Evolutionary conservation across 306 rosid species (phyloP), one percentile per base, ranked within the genome.

Genomic region (Quercus agrifolia): DNA sequence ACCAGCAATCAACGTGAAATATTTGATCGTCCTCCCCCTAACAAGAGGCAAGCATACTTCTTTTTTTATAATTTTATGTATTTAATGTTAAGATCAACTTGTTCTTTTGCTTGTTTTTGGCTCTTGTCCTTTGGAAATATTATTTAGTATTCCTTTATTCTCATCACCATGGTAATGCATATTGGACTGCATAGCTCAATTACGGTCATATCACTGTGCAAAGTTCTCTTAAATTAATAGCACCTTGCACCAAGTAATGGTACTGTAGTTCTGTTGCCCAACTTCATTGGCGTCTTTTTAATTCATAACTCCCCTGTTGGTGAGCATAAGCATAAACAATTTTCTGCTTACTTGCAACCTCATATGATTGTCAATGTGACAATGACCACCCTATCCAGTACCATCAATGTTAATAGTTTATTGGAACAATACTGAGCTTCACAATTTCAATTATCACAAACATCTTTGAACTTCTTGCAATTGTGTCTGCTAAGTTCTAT

Each of bases 1-100:
- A 92, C 97, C 19, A 62, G 86, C 77, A 91, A 91, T 86, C 99
- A 94, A 79, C 89, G 91, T 25, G 99, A 94, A 78, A 94, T 94
- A 90, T 94, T 94, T 87, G 97, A 91, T 71, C 89, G 87, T 20
- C 99, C 97, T 78, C 92, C 97, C 73, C 88, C 86, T 66, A 87
- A 78, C 87, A 91, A 86, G 85, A 91, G 99, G 99, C 82, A 91
- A 87, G 93, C 87, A 68, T 79, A 54, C 77, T 77, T 69, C 83
- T 74, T 77, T 71, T 83, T 83, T 83, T 68, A 70, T 81, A 56
- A 56, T 79, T 74, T 79, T 44, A 41, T 71, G 56, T 6, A 17
- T 31, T 66, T 66, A 8, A 18, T 66, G 14, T 66, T 31, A 18
- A 3, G 49, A 66, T 31, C 13, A 18, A 59, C 31, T 31, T 3